Evolutionary conservation across 345 rosid species (phyloP), one percentile per base, ranked within the genome.

Genomic region (Aethionema arabicum): DNA sequence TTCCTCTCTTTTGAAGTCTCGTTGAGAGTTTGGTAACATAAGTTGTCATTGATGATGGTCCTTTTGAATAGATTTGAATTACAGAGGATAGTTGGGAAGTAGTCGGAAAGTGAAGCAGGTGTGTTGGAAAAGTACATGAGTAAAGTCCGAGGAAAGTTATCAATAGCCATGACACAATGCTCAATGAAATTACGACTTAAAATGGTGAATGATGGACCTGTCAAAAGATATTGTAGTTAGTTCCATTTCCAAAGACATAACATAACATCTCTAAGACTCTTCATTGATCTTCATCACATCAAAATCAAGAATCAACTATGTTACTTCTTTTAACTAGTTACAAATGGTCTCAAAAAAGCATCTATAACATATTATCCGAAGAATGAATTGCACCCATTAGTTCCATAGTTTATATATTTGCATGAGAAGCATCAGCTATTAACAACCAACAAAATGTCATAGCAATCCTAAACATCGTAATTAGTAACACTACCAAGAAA

Each of bases 101-200:
- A 93, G 75, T 78, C 84, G 64, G 83, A 57, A 38, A 83, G 73
- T 7, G 97, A 83, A 16, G 77, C 83, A 53, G 84, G 91, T 11
- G 86, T 85, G 67, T 93, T 93, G 52, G 99, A 69, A 53, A 85
- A 82, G 77, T 90, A 93, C 99, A 93, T 87, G 69, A 93, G 69
- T 49, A 93, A 84, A 49, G 84, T 83, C 76, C 99, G 82, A 1
- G 99, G 99, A 55, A 93, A 78, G 83, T 93, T 93, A 73, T 90
- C 92, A 33, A 79, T 78, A n/a, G 90, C 95, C 73, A 83, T 55
- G 77, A 92, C 80, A 76, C 93, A 82, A 73, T 79, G 82, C 66
- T 92, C 95, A 3, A 92, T 52, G 33, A 89, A 85, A 35, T 49
- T 79, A 15, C 95, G 96, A 67, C 86, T 87, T 47, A 87, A 76